phyloP scores from a whole-genome alignment of 192 early-diverging fungal species.

The Podila horticola region DNA sequence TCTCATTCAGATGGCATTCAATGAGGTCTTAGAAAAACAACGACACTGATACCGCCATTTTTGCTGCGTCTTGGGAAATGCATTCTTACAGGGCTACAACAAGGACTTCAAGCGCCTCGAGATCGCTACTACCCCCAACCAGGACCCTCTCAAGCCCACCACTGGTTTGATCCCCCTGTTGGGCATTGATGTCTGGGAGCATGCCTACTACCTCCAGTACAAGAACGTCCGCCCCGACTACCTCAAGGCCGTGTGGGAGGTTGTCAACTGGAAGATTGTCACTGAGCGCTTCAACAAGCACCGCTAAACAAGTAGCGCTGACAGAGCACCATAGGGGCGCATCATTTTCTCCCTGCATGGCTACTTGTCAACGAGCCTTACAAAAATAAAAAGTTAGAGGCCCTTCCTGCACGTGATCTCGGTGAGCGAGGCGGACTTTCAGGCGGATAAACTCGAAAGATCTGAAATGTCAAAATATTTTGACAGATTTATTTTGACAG shows the following conservation, averaged over 20 bases:
- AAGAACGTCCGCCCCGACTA: constrained; percentile 98
- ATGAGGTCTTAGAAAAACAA: neutral
- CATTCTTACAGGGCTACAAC: constrained; percentile 74
- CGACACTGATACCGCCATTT: neutral
- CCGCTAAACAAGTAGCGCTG: constrained; percentile 37
- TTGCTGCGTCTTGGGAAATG: constrained; percentile 23
- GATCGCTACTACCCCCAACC: constrained; percentile 90
- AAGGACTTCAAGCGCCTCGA: constrained; percentile 79
- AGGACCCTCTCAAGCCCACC: constrained; percentile 74
- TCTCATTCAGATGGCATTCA: neutral
- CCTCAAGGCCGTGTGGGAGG: constrained; percentile 93
- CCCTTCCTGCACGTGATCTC: too few species aligned
- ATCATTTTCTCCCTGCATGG: too few species aligned
- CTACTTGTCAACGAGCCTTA: too few species aligned
- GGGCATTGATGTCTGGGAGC: constrained; percentile 96
- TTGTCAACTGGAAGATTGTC: constrained; percentile 98
- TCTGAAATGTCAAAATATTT: too few species aligned
- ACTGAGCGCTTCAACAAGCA: constrained; percentile 83
- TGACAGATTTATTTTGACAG: too few species aligned
- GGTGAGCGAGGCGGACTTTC: too few species aligned
- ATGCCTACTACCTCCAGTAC: constrained; percentile 97
- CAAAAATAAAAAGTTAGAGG: too few species aligned
- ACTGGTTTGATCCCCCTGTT: constrained; percentile 83
- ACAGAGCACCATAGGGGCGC: too few species aligned
- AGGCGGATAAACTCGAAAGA: too few species aligned